Base-by-base conservation (phyloP, 208 protist genomes). In the Trypanosoma avium region DNA sequence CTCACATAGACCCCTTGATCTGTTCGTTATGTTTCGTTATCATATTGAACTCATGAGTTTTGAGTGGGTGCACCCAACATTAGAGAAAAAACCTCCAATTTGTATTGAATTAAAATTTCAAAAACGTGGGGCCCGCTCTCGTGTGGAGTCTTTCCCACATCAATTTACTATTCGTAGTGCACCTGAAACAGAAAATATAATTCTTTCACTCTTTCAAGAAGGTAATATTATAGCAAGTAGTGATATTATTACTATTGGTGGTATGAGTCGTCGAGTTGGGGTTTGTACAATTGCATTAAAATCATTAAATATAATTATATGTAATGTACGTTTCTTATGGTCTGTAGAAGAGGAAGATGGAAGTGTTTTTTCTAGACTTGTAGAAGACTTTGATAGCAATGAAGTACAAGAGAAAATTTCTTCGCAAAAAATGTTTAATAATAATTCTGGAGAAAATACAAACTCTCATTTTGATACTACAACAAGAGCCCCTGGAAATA, bases 311-410 rank as follows among this genome's bases (percentile, higher is more conserved):
- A 32, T 4, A 24, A 40, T 50, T 33, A 0, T 60, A 2, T 70
- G 71, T 38, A 61, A 21, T 9, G 71, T 79, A 67, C 67, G 63
- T 40, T 4, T 84, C 4, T 65, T 84, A 67, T 84, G 77, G 77
- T 57, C 27, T 36, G 67, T 82, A 12, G 46, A 57, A 36, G 49
- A 4, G 21, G 64, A 70, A 29, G 54, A 64, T 42, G 47, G 29
- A 29, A 47, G 46, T 2, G 55, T 69, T 13, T 53, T 61, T 54
- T 38, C 62, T 19, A 8, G 36, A 29, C 27, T 9, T 46, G 53
- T 61, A 8, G 50, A 54, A n/a, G 53, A 61, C 29, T 60, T 27
- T 53, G 35, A 22, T 4, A 32, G n/a, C 13, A 10, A 21, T 29
- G 26, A 26, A 22, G 29, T 24, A 22, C 55, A 48, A 21, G 9